Evolutionary conservation across 139 green algal species (phyloP).

Genomic region (Desmodesmus armatus): DNA sequence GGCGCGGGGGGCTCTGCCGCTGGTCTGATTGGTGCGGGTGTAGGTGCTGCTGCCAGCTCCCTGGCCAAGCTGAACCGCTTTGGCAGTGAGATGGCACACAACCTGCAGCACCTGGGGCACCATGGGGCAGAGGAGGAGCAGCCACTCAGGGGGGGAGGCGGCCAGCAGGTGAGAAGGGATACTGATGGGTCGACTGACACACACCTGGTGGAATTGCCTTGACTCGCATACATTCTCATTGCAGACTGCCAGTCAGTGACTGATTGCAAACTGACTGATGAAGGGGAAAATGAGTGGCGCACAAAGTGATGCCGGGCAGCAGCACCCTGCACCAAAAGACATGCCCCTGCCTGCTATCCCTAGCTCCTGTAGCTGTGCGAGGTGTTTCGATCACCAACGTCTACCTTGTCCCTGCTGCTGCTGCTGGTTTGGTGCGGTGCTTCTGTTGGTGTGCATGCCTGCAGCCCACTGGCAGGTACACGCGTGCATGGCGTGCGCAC

Average conservation of each 20-base stretch:
- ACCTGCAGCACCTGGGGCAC: background rate
- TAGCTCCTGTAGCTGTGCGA: too few species aligned
- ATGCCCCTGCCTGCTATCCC: too few species aligned
- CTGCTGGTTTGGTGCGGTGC: background rate
- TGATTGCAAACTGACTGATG: too few species aligned
- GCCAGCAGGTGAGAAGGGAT: too few species aligned
- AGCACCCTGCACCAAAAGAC: too few species aligned
- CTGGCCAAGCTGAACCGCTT: slow-evolving; percentile 23
- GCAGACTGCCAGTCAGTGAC: too few species aligned
- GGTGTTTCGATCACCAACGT: too few species aligned
- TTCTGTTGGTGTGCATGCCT: background rate
- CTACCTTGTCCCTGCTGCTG: background rate
- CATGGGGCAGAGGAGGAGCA: background rate
- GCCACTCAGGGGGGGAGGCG: background rate
- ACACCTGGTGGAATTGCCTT: too few species aligned
- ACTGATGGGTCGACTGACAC: too few species aligned
- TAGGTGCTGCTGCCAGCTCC: slow-evolving; percentile 12
- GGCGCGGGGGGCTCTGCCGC: background rate
- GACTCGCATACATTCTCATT: too few species aligned
- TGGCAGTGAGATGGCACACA: slow-evolving; percentile 1
- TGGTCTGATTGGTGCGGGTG: slow-evolving; percentile 4
- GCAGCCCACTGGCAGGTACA: slow-evolving; percentile 50
- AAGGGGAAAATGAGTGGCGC: too few species aligned
- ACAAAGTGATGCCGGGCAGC: too few species aligned
- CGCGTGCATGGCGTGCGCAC: slow-evolving; percentile 73